phyloP scores from a whole-genome alignment of 1,284 basidiomycete species.

The Ustilago crameri region DNA sequence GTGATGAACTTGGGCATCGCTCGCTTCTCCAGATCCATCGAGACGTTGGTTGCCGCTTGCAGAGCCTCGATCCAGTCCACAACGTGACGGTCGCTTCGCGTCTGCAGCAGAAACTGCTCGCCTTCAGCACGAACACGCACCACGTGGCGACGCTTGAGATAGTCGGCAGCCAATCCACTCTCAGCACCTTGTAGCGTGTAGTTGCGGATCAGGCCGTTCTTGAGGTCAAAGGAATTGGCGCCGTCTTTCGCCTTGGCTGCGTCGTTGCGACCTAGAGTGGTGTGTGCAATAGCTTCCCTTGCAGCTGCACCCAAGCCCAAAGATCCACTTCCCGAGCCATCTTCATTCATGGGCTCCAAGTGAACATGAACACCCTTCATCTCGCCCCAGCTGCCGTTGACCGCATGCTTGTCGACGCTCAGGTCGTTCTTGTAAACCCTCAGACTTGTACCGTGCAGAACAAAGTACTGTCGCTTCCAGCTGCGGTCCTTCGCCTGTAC shows the following conservation, averaged over 20 bases:
- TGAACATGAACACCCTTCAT: constrained; percentile 63
- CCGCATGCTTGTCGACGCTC: constrained; percentile 60
- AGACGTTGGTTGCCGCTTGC: constrained; percentile 91
- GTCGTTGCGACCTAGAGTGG: constrained; percentile 24
- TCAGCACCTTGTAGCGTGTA: constrained; percentile 92
- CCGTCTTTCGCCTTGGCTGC: constrained; percentile 14
- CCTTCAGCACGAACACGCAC: constrained; percentile 92
- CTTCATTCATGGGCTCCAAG: constrained; percentile 55
- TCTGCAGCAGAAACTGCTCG: constrained; percentile 95
- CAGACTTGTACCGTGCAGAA: constrained; percentile 90
- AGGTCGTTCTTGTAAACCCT: constrained; percentile 79
- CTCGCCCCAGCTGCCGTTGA: constrained; percentile 67
- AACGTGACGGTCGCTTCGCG: constrained; percentile 82
- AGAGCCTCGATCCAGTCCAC: constrained; percentile 97
- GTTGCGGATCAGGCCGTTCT: constrained; percentile 70
- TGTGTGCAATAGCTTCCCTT: constrained; percentile 45
- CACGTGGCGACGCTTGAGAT: constrained; percentile 91
- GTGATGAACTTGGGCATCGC: constrained; percentile 70
- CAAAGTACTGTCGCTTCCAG: constrained; percentile 88
- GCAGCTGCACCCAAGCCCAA: constrained; percentile 41
- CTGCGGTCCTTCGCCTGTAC: constrained; percentile 88
- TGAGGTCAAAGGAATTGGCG: constrained; percentile 26
- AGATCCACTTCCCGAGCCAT: constrained; percentile 43
- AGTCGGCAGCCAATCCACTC: constrained; percentile 92
- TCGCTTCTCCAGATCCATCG: constrained; percentile 88